Evolutionary conservation across 441 rosid genomes (phyloP), one percentile per base, ranked within the genome.

Genomic region (Populus trichocarpa): DNA sequence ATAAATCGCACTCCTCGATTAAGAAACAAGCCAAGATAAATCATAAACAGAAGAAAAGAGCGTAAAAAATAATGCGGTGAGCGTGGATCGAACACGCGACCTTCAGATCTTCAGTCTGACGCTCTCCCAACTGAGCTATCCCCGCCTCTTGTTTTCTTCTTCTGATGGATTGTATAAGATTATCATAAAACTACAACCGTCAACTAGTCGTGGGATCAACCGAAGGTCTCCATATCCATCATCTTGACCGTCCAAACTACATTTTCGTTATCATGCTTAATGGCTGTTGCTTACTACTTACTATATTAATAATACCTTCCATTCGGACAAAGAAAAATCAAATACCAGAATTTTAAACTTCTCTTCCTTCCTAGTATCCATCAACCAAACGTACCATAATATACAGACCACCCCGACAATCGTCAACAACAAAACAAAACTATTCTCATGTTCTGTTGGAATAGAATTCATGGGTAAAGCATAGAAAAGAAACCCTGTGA

Each of bases 81-180:
- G 88, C 92, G 90, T 91, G 91, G 90, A 90, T 90, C 92, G 88
- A 90, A 89, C 91, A 86, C 93, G 90, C 85, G 87, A 88, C 93
- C 90, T 90, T 88, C 90, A 92, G 86, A 90, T 89, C 95, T 90
- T 89, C 90, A 88, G 89, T 86, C 92, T 90, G 90, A 93, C 93
- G 95, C 94, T 90, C 95, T 92, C 95, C 98, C 96, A 89, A 87
- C 92, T 90, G 94, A 89, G 93, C 97, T 89, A 89, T 88, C 93
- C 91, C 90, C 90, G 88, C 89, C 28, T 26, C 6, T 0, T 1
- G 18, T 0, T 13, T 3, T 3, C 6, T 13, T 13, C 16, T 46
- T 46, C 18, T 13, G 57, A 46, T 9, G 3, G 0, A 38, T 9
- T 1, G 0, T 46, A 46, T 0, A 46, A 14, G 0, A 1, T 46